Evolutionary conservation across 2,329 filamentous ascomycete species (phyloP).

Genomic region (Biscogniauxia mediterranea): DNA sequence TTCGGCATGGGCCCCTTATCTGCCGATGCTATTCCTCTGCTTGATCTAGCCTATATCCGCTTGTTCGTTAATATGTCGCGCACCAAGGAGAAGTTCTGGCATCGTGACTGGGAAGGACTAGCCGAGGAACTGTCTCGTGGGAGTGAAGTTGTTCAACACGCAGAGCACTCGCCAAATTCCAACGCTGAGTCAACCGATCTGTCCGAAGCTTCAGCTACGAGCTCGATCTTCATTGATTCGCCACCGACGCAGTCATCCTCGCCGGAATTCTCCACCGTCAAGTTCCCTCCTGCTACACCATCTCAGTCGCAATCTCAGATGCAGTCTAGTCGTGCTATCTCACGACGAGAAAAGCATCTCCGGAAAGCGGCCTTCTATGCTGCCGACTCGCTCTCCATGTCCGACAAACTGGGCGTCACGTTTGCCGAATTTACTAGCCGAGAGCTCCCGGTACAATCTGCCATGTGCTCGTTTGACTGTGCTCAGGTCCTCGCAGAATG

Average conservation of each 20-base stretch:
- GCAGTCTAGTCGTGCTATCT: constrained; percentile 46
- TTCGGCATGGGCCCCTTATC: constrained; percentile 79
- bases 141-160: constrained; percentile 71
- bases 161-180: constrained; percentile 59
- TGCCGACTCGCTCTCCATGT: constrained; percentile 85
- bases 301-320: constrained; percentile 27
- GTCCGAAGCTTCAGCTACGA: constrained; percentile 46
- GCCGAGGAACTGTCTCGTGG: constrained; percentile 81
- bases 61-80: constrained; percentile 91
- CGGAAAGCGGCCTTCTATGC: constrained; percentile 95
- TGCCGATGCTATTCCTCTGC: constrained; percentile 83
- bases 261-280: constrained; percentile 43
- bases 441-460: constrained; percentile 85
- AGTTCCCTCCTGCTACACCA: constrained; percentile 32
- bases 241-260: constrained; percentile 52
- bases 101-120: constrained; percentile 89
- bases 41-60: constrained; percentile 89
- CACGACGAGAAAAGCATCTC: constrained; percentile 80
- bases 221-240: constrained; percentile 49
- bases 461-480: constrained; percentile 91
- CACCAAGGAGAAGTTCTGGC: constrained; percentile 92
- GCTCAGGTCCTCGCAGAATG: constrained; percentile 92
- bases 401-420: constrained; percentile 79
- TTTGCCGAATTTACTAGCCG: constrained; percentile 81
- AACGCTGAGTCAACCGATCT: constrained; percentile 47